A percentile compares a stretch with the other conserved stretches of the same genome.
These are phyloP conservation scores for Rhodotorula toruloides DNA, from an alignment of 768 basidiomycete genomes.

Conservation along the genomic window DNA sequence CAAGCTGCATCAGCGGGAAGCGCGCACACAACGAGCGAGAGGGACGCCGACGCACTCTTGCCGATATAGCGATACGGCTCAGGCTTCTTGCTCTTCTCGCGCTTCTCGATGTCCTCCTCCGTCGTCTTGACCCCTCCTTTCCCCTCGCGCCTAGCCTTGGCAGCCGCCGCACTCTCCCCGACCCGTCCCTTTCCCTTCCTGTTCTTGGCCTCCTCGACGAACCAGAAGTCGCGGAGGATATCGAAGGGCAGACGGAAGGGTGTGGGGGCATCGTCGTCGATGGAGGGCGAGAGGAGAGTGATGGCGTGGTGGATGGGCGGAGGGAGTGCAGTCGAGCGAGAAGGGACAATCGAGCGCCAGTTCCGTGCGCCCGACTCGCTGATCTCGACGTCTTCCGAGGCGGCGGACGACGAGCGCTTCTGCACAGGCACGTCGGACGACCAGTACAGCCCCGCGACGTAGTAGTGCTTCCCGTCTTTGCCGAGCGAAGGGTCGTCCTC, in stretches of 20 bases:
- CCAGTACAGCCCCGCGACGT: constrained; percentile 14
- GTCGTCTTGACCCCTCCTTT: neutral
- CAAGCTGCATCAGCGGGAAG: neutral
- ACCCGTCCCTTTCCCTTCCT: neutral
- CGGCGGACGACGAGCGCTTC: neutral
- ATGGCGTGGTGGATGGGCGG: constrained; percentile 20
- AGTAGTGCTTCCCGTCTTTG: constrained; percentile 21
- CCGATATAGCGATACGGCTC: constrained; percentile 12
- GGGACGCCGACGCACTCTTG: constrained; percentile 12
- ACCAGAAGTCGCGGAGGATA: constrained; percentile 21
- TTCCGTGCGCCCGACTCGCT: neutral
- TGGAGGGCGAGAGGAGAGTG: constrained; percentile 15
- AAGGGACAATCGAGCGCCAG: neutral
- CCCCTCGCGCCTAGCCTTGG: neutral
- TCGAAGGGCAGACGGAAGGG: constrained; percentile 19
- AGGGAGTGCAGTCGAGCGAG: neutral
- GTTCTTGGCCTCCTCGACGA: neutral
- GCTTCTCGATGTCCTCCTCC: neutral
- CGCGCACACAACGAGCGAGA: neutral
- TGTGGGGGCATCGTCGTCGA: neutral
- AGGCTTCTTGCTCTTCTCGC: constrained; percentile 21
- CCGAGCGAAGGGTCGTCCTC: neutral
- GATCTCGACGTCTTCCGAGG: too few relatives aligned
- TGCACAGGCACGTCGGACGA: neutral
- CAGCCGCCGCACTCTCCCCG: neutral